Percentiles rank a stretch among this genome's conserved stretches.
phyloP scores from a whole-genome alignment of 352 stramenopile species.

The Peronospora tabacina region DNA sequence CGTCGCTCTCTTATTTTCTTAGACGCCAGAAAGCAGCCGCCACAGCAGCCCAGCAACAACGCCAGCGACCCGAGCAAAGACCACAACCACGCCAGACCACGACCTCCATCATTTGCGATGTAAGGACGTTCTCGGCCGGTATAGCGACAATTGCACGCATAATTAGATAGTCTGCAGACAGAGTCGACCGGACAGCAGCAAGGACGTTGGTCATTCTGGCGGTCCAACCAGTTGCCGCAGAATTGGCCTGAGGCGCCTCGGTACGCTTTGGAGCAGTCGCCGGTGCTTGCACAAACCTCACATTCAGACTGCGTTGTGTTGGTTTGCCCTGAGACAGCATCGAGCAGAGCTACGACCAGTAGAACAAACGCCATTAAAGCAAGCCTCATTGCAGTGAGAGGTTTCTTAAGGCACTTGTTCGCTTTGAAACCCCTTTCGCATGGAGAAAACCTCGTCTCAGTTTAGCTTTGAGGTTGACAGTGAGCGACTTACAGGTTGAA shows the following conservation, averaged over 20 bases:
- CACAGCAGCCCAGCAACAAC: slow-evolving; percentile 26
- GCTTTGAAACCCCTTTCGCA: slow-evolving; percentile 3
- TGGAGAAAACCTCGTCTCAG: slow-evolving; percentile 5
- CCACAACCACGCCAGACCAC: slow-evolving; percentile 37
- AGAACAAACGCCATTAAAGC: neutral
- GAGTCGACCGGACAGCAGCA: slow-evolving; percentile 42
- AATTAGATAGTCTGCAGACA: slow-evolving; percentile 43
- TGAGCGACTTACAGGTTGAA: slow-evolving; percentile 1
- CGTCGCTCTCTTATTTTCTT: slow-evolving; percentile 8
- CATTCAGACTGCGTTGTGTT: slow-evolving; percentile 34
- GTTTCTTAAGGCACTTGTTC: neutral
- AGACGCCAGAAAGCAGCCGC: slow-evolving; percentile 21
- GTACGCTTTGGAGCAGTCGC: slow-evolving; percentile 39
- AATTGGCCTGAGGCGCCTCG: slow-evolving; percentile 31
- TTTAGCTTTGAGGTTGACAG: neutral
- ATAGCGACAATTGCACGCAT: slow-evolving; percentile 39
- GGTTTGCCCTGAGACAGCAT: slow-evolving; percentile 8
- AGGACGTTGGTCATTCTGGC: slow-evolving; percentile 26
- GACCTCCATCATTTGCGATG: neutral
- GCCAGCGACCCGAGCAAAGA: slow-evolving; percentile 30
- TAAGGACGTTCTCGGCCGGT: slow-evolving; percentile 1
- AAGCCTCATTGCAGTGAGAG: neutral
- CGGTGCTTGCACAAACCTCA: slow-evolving; percentile 36
- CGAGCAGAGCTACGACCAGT: neutral
- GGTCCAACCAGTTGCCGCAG: slow-evolving; percentile 52